Percentiles rank a stretch among this genome's conserved stretches.
These are phyloP conservation scores for Ilyonectria destructans DNA, from an alignment of 2,329 filamentous ascomycete genomes.

Conservation along the genomic window DNA sequence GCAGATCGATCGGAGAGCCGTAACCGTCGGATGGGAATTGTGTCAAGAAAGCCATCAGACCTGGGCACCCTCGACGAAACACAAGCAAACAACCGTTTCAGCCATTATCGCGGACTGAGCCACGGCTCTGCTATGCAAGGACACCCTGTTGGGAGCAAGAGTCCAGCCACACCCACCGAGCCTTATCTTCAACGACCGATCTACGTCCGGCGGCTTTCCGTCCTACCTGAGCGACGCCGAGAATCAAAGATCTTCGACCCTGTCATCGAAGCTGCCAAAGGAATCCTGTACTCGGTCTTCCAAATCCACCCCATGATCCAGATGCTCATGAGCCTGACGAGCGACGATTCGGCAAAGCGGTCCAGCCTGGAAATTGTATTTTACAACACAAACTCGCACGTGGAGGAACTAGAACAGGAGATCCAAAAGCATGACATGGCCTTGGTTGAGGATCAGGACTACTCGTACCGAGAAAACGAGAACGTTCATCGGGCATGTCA, in stretches of 20 bases:
- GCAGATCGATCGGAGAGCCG: conserved; percentile 69
- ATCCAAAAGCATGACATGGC: conserved; percentile 74
- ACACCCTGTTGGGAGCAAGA: conserved; percentile 61
- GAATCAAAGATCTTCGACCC: conserved; percentile 75
- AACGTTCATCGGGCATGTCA: conserved; percentile 76
- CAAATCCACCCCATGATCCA: conserved; percentile 80
- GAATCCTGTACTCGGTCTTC: conserved; percentile 77
- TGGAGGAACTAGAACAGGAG: conserved; percentile 77
- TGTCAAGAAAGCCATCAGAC: conserved; percentile 73
- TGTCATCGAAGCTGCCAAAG: conserved; percentile 76
- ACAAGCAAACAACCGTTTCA: conserved; percentile 76
- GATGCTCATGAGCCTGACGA: conserved; percentile 74
- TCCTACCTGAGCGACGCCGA: conserved; percentile 75
- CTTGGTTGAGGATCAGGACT: conserved; percentile 64
- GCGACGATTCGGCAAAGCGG: conserved; percentile 72
- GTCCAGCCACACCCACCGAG: conserved; percentile 74
- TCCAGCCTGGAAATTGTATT: conserved; percentile 79
- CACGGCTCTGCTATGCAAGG: conserved; percentile 80
- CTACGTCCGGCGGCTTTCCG: conserved; percentile 75
- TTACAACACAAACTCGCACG: conserved; percentile 76
- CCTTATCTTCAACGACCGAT: conserved; percentile 71
- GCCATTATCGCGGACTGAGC: conserved; percentile 77
- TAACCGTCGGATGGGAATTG: conserved; percentile 76
- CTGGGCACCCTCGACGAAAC: conserved; percentile 76
- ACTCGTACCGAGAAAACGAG: conserved; percentile 71